Base-by-base conservation (phyloP, 768 basidiomycete species). In the Amanita thiersii region DNA sequence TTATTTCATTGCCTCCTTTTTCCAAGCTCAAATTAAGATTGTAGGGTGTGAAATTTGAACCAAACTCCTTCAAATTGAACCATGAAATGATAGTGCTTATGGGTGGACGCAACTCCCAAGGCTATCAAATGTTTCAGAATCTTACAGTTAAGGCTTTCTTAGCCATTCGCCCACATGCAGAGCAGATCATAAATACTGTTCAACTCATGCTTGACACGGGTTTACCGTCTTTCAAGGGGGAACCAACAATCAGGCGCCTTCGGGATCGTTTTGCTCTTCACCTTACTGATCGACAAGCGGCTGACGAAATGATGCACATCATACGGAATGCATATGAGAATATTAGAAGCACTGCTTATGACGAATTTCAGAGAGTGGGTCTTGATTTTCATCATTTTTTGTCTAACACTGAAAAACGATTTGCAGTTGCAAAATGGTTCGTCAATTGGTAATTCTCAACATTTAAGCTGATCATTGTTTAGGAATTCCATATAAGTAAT, bases 31-130 rank as follows among this genome's bases (percentile, higher is more conserved):
- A 8, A 24, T 41, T n/a, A n/a, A n/a, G n/a, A n/a, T n/a, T n/a
- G 28, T 51, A 91, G 91, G 91, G 96, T 46, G 86, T 99, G 62
- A 99, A 98, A 72, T 99, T 99, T 57, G 96, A 99, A 56, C 94
- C 96, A 0, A 86, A 72, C 57, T 94, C 91, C 8, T 99, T 99
- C 80, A 99, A 99, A 64, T 75, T 99, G 37, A 96, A 90, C 46
- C 93, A 97, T 58, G 96, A 99, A 60, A 99, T 99, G 96, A 86
- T 98, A 12, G 73, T 86, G 10, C 66, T 98, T 23, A 99, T 99
- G 96, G 96, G 96, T 37, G 96, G 96, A 7, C 75, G 86, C 50
- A 75, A 86, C 55, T 93, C 90, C 1, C 87, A 93, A 62, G 96
- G 96, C 14, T 99, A 94, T 61, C 81, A 85, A 43, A 73, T 91